Percentiles rank a stretch among this genome's conserved stretches.
Evolutionary conservation across 495 filamentous ascomycete species (phyloP).

Genomic region (Penicillium diatomitis): DNA sequence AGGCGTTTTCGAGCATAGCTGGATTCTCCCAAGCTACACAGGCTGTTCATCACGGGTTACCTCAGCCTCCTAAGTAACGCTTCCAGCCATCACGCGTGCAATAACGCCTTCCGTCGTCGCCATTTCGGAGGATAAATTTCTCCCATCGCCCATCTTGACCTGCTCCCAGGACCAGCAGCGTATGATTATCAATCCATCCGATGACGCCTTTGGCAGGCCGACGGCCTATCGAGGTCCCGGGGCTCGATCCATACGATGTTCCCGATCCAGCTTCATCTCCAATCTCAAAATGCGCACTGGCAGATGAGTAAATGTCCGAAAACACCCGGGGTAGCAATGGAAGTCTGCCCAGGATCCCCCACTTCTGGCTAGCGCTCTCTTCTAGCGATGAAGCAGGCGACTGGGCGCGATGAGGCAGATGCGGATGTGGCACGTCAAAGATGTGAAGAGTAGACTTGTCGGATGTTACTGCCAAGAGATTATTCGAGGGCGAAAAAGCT

Average conservation of each 20-base stretch:
- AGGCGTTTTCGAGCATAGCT: too few relatives aligned
- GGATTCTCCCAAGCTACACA: too few relatives aligned
- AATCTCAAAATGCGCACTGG: slow-evolving; percentile 65
- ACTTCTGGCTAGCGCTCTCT: slow-evolving; percentile 54
- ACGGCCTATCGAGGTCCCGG: slow-evolving; percentile 36
- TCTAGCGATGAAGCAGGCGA: slow-evolving; percentile 29
- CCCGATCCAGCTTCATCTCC: slow-evolving; percentile 54
- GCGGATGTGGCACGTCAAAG: slow-evolving; percentile 60
- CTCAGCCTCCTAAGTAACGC: slow-evolving; percentile 55
- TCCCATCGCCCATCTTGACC: slow-evolving; percentile 78
- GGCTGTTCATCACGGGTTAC: background rate
- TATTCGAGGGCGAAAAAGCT: slow-evolving; percentile 71
- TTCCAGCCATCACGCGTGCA: slow-evolving; percentile 72
- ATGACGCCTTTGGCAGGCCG: slow-evolving; percentile 65
- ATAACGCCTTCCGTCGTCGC: slow-evolving; percentile 50
- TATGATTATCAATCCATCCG: slow-evolving; percentile 63
- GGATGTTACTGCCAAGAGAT: slow-evolving; percentile 81
- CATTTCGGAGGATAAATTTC: slow-evolving; percentile 60
- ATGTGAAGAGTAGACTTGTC: slow-evolving; percentile 94
- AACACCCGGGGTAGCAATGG: slow-evolving; percentile 73
- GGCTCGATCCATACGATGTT: slow-evolving; percentile 31
- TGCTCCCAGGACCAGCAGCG: slow-evolving; percentile 67
- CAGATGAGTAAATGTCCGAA: slow-evolving; percentile 75
- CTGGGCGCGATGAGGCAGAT: slow-evolving; percentile 25
- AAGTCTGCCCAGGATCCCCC: slow-evolving; percentile 69